Evolutionary conservation across 2,329 filamentous ascomycete species (phyloP).

Genomic region (Phaeosphaeriaceae sp.): DNA sequence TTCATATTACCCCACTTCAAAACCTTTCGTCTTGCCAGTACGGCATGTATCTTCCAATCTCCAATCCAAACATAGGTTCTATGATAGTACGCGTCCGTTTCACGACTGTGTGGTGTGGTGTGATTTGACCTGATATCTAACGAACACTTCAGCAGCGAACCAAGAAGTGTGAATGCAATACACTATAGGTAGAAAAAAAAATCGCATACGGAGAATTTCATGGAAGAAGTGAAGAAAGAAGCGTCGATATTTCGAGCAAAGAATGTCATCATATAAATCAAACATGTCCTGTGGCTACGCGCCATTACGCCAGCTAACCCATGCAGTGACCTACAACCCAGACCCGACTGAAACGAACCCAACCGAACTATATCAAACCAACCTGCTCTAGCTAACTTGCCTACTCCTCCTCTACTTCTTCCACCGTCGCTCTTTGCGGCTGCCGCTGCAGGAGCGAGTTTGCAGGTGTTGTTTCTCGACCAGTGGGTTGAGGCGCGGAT

Average conservation of each 20-base stretch:
- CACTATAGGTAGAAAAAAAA: no score
- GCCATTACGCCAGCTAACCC: conserved; percentile 14
- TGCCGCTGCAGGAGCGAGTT: conserved; percentile 18
- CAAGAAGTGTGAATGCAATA: no score
- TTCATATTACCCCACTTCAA: neutral
- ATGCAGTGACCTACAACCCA: conserved; percentile 7
- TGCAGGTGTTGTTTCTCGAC: conserved; percentile 28
- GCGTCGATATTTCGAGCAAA: no score
- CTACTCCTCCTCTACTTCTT: conserved; percentile 46
- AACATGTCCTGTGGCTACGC: neutral
- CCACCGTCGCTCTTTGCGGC: conserved; percentile 42
- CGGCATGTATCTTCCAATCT: no score
- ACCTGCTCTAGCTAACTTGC: neutral
- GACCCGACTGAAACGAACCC: neutral
- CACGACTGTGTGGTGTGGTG: no score
- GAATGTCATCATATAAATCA: no score
- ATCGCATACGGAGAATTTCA: no score
- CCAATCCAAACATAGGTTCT: no score
- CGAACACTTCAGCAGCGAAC: no score
- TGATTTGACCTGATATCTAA: no score
- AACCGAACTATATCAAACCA: neutral
- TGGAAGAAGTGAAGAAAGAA: no score
- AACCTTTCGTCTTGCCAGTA: neutral
- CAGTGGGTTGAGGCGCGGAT: conserved; percentile 37
- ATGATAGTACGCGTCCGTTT: no score